These are phyloP conservation scores for Blastobotrys americana DNA, from an alignment of 805 yeast species.

Conservation along the genomic window DNA sequence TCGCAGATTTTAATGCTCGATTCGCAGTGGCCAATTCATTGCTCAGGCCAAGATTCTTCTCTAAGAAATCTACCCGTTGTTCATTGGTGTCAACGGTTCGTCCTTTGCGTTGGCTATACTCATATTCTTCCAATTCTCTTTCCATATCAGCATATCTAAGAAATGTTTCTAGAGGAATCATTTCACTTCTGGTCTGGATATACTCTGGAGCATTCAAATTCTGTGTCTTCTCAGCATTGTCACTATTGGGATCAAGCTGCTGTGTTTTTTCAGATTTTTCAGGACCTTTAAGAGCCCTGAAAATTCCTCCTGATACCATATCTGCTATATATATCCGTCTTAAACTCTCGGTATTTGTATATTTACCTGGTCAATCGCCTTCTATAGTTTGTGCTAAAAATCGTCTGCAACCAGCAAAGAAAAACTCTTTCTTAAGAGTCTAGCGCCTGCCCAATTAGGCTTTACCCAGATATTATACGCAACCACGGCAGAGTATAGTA, in stretches of 20 bases:
- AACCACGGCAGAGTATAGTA: too few species aligned
- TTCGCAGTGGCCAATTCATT: background rate
- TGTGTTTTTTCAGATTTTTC: background rate
- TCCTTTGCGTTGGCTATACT: background rate
- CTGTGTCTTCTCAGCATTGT: background rate
- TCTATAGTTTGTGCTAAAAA: too few species aligned
- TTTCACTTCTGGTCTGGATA: background rate
- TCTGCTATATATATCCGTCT: too few species aligned
- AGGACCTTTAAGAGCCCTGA: background rate
- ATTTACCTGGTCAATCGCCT: too few species aligned
- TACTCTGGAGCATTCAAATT: background rate
- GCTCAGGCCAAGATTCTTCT: background rate
- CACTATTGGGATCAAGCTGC: background rate
- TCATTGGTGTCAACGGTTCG: background rate
- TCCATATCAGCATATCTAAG: background rate
- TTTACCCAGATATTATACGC: too few species aligned
- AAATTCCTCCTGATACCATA: constrained; percentile 6
- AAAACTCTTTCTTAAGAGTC: too few species aligned
- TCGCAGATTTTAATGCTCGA: background rate
- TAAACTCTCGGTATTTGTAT: too few species aligned
- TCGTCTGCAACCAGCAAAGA: too few species aligned
- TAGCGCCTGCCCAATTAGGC: too few species aligned
- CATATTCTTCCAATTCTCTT: background rate
- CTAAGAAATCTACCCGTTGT: background rate
- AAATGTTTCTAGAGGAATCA: background rate